Evolutionary conservation across 371 early-diverging fungal species (phyloP).

Genomic region (Mucor circinelloides): DNA sequence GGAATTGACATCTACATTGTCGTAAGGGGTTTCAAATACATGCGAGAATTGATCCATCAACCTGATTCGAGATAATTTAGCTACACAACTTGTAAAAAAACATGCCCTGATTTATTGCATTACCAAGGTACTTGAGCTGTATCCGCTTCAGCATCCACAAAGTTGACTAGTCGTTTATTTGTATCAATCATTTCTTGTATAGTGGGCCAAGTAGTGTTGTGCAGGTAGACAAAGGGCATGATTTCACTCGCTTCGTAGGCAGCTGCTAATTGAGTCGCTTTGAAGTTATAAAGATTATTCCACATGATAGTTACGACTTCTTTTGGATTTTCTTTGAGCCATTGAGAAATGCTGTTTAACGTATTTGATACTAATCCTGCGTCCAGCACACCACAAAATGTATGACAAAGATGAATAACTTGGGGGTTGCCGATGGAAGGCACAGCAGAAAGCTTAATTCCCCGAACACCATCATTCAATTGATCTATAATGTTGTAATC

Average conservation of each 20-base stretch:
- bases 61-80: constrained; percentile 20
- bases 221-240: constrained; percentile 50
- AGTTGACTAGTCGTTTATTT: constrained; percentile 67
- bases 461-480: constrained; percentile 72
- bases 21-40: constrained; percentile 61
- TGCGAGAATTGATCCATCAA: constrained; percentile 52
- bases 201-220: constrained; percentile 67
- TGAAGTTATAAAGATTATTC: constrained; percentile 63
- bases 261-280: constrained; percentile 39
- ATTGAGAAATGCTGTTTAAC: constrained; percentile 52
- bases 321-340: constrained; percentile 59
- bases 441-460: constrained; percentile 70
- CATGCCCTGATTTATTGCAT: not conserved
- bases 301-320: constrained; percentile 76
- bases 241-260: constrained; percentile 58
- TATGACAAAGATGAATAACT: constrained; percentile 68
- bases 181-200: constrained; percentile 61
- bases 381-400: constrained; percentile 60
- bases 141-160: constrained; percentile 59
- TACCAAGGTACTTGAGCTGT: constrained; percentile 61
- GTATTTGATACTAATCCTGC: constrained; percentile 54
- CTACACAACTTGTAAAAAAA: not conserved
- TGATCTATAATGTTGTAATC: constrained; percentile 57
- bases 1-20: constrained; percentile 24
- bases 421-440: constrained; percentile 46